A percentile compares a stretch with the other conserved stretches of the same genome.
These are phyloP conservation scores for Malania oleifera DNA, from an alignment of 164 flowering plant genomes.

Conservation along the genomic window DNA sequence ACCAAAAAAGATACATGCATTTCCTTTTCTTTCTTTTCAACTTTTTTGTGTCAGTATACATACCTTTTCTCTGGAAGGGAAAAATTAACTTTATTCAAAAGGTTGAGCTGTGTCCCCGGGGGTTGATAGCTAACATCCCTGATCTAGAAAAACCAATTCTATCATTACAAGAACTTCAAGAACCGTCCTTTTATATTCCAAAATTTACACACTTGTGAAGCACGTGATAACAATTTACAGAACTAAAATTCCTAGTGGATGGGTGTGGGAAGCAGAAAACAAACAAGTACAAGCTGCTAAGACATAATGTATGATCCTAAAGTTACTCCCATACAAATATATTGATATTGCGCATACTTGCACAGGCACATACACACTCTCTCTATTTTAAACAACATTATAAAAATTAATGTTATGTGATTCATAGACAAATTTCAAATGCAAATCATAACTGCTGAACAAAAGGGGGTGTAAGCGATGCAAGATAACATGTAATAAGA, in stretches of 20 bases:
- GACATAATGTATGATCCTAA: not conserved
- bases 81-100: constrained; percentile 64
- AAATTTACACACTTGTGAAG: too few species aligned
- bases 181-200: too few species aligned
- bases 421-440: too few species aligned
- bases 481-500: not conserved
- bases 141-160: constrained; percentile 35
- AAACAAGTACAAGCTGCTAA: not conserved
- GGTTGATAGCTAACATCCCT: constrained; percentile 65
- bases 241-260: not conserved
- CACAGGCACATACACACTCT: not conserved
- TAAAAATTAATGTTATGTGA: not conserved
- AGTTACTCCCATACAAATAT: not conserved
- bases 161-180: not conserved
- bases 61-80: constrained; percentile 85
- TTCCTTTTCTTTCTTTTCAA: too few species aligned
- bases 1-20: constrained; percentile 4
- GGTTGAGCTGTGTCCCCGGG: constrained; percentile 73
- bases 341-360: not conserved
- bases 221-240: not conserved
- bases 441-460: not conserved
- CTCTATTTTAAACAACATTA: not conserved
- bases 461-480: not conserved
- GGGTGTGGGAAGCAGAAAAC: not conserved
- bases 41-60: too few species aligned